These are phyloP conservation scores for Auricularia cornea DNA, from an alignment of 768 basidiomycete species.

Conservation along the genomic window DNA sequence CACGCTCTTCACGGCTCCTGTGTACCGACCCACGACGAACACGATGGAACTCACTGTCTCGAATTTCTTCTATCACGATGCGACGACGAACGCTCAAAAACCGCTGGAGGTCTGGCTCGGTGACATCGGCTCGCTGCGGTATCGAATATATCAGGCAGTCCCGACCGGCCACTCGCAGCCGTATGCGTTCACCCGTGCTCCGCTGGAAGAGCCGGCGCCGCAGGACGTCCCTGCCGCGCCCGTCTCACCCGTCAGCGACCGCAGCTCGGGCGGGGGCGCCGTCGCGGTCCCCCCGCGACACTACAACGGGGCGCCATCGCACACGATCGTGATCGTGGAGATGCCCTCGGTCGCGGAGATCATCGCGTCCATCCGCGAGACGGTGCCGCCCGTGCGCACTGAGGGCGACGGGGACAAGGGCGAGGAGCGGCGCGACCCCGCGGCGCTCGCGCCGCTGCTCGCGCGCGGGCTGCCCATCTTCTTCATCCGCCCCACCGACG, in stretches of 20 bases:
- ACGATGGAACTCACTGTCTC: slow-evolving; percentile 78
- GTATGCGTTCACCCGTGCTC: background rate
- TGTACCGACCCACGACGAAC: slow-evolving; percentile 61
- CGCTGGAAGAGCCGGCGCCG: background rate
- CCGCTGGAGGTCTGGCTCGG: slow-evolving; percentile 86
- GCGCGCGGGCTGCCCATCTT: slow-evolving; percentile 48
- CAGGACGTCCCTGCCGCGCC: slow-evolving; percentile 3
- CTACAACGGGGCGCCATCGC: slow-evolving; percentile 20
- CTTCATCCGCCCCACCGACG: slow-evolving; percentile 74
- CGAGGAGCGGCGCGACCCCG: background rate
- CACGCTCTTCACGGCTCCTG: slow-evolving; percentile 71
- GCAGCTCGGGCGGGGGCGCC: slow-evolving; percentile 2
- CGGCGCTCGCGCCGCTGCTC: background rate
- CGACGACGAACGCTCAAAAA: slow-evolving; percentile 50
- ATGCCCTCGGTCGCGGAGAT: slow-evolving; percentile 72
- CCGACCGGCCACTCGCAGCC: slow-evolving; percentile 49
- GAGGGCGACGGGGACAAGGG: slow-evolving; percentile 24
- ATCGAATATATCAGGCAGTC: slow-evolving; percentile 66
- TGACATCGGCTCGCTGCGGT: slow-evolving; percentile 75
- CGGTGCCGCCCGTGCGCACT: slow-evolving; percentile 36
- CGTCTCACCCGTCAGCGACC: slow-evolving; percentile 3
- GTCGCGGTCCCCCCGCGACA: background rate
- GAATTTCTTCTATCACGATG: slow-evolving; percentile 79
- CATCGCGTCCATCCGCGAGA: slow-evolving; percentile 70
- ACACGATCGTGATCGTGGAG: slow-evolving; percentile 79